Conservation (phyloP, 2,329 filamentous ascomycete species). For the Nemania abortiva region DNA sequence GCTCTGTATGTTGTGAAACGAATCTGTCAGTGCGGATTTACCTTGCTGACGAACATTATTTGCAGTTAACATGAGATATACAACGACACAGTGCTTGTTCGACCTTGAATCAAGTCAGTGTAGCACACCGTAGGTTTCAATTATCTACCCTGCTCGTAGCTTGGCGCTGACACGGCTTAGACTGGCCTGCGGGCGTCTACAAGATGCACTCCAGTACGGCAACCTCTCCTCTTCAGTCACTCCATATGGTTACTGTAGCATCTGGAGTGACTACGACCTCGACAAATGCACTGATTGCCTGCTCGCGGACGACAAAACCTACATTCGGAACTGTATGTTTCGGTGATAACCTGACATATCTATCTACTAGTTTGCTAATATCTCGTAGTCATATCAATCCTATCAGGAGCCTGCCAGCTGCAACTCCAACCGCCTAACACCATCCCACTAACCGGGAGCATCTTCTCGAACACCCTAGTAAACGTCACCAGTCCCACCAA, state of each 20-base stretch:
- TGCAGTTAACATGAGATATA: slow-evolving; percentile 69
- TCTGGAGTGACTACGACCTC: slow-evolving; percentile 58
- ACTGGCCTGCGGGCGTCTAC: slow-evolving; percentile 64
- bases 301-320: slow-evolving; percentile 53
- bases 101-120: slow-evolving; percentile 60
- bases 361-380: slow-evolving; percentile 28
- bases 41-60: slow-evolving; percentile 39
- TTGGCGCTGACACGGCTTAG: slow-evolving; percentile 54
- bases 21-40: neutral
- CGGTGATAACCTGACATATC: neutral
- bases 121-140: slow-evolving; percentile 61
- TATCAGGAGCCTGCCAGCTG: slow-evolving; percentile 69
- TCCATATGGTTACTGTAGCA: slow-evolving; percentile 66
- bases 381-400: slow-evolving; percentile 50
- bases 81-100: slow-evolving; percentile 67
- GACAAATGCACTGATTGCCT: slow-evolving; percentile 64
- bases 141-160: neutral
- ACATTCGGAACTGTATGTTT: slow-evolving; percentile 66
- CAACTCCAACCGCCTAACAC: slow-evolving; percentile 60
- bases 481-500: slow-evolving; percentile 64
- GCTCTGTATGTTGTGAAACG: slow-evolving; percentile 62
- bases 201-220: slow-evolving; percentile 61
- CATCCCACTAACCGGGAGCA: slow-evolving; percentile 63
- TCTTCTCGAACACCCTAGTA: slow-evolving; percentile 63
- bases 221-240: slow-evolving; percentile 61